Evolutionary conservation across 345 rosid species (phyloP).

Genomic region (Eucalyptus urophylla): DNA sequence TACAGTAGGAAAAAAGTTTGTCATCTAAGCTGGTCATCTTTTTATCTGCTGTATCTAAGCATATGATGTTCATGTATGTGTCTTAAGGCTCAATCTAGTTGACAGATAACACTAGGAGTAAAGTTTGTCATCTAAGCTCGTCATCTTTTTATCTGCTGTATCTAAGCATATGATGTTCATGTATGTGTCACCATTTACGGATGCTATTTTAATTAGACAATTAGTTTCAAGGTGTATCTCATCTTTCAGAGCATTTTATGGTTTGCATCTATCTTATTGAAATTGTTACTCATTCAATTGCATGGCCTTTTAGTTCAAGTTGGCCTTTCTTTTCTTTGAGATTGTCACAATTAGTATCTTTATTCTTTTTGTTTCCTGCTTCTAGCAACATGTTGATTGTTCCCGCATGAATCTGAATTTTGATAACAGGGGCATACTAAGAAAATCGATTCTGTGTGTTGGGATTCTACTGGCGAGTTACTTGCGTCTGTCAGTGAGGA

Average conservation of each 20-base stretch:
- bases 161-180: neutral
- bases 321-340: neutral
- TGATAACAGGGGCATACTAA: slow-evolving; percentile 62
- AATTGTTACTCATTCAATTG: neutral
- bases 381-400: neutral
- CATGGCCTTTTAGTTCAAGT: neutral
- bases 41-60: neutral
- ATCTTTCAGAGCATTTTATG: neutral
- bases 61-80: neutral
- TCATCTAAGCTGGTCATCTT: neutral
- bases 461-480: slow-evolving; percentile 85
- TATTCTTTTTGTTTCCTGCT: neutral
- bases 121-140: neutral
- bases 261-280: neutral
- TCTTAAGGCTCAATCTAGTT: neutral
- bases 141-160: neutral
- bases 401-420: neutral
- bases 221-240: neutral
- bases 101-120: neutral
- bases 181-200: neutral
- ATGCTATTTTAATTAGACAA: neutral
- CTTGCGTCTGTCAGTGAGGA: slow-evolving; percentile 93
- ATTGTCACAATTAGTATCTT: neutral
- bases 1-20: neutral
- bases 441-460: slow-evolving; percentile 68